Evolutionary conservation across 345 rosid genomes (phyloP).

Genomic region (Mangifera indica): DNA sequence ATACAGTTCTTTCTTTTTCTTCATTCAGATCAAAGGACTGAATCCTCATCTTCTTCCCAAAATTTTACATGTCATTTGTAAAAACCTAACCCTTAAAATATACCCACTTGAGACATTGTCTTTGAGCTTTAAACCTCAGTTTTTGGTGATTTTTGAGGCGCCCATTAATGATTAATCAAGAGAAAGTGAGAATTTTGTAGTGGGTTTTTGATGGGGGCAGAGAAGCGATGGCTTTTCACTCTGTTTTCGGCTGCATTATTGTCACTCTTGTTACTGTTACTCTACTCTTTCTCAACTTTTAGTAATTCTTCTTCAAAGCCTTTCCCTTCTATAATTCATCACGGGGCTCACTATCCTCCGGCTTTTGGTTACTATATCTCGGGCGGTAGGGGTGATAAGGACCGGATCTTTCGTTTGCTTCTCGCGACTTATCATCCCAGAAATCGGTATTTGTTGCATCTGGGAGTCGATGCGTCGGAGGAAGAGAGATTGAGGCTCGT

Average conservation of each 20-base stretch:
- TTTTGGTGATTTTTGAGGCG: conserved; percentile 12
- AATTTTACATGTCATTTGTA: conserved; percentile 7
- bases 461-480: conserved; percentile 73
- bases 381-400: conserved; percentile 71
- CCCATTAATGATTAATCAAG: conserved; percentile 42
- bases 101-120: conserved; percentile 3
- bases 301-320: conserved; percentile 51
- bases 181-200: conserved; percentile 4
- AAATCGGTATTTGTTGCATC: conserved; percentile 85
- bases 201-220: conserved; percentile 71
- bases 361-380: conserved; percentile 84
- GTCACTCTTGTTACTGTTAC: conserved; percentile 63
- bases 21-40: neutral
- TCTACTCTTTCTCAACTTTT: conserved; percentile 76
- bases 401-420: conserved; percentile 73
- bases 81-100: neutral
- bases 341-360: conserved; percentile 84
- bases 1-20: neutral
- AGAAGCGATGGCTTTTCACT: conserved; percentile 85
- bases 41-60: neutral
- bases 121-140: neutral
- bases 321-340: conserved; percentile 67
- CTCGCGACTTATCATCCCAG: conserved; percentile 96
- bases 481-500: conserved; percentile 62
- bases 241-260: conserved; percentile 77